Evolutionary conservation across 805 yeast species (phyloP), one percentile per base, ranked within the genome.

Genomic region (Candida vaughaniae): DNA sequence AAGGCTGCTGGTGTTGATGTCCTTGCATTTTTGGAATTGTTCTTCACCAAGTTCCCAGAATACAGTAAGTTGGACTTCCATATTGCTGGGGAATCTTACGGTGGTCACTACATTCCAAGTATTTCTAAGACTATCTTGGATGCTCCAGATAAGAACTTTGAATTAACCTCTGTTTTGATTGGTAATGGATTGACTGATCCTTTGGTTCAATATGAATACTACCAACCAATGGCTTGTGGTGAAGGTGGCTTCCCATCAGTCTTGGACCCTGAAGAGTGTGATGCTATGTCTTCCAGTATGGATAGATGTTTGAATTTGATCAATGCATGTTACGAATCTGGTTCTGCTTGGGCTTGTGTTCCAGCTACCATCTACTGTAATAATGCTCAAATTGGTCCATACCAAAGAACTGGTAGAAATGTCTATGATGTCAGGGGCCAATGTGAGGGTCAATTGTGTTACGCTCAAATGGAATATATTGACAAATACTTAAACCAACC

Each of bases 171-270:
- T 3, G 81, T 90, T 14, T 56, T 91, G 56, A 90, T 90, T 53
- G 98, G 98, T 45, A 90, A 90, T 58, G 97, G 98, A 36, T 77
- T 90, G 49, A 87, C 95, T 23, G 95, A 88, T 59, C 84, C 95
- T 3, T 67, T 83, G 41, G 73, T 76, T 30, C 96, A 89, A 69
- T 81, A 83, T 54, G 75, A 75, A 41, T 80, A 80, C 60, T 89
- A 87, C 56, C 78, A 83, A 60, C 95, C 95, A 46, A 90, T 91
- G 97, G 95, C 95, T 3, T 91, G 98, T 63, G 93, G 95, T 36
- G 58, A 74, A 48, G 95, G 96, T 47, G 96, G 96, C 5, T 80
- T 80, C 52, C 82, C 82, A 14, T 69, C 90, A 12, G 88, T 88
- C 2, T 68, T 88, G 46, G 66, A 75, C 12, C 80, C 79, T n/a